A percentile compares a stretch with the other conserved stretches of the same genome.
These are phyloP conservation scores for Osmanthus fragrans DNA, from an alignment of 257 asterid species.

Conservation along the genomic window DNA sequence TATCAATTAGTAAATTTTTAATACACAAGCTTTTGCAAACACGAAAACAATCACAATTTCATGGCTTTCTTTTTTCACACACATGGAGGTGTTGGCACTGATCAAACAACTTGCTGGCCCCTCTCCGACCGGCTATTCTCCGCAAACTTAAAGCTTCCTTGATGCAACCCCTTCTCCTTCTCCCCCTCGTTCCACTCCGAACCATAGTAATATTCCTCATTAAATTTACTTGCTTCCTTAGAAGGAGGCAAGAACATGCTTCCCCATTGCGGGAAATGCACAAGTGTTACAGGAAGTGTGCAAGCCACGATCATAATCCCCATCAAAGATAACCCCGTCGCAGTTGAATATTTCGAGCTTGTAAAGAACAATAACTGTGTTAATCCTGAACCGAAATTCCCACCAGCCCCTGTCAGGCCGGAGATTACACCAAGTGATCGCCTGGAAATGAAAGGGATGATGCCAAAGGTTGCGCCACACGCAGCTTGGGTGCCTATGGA, in stretches of 20 bases:
- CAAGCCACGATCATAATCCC: constrained; percentile 55
- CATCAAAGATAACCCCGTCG: constrained; percentile 45
- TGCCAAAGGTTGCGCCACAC: constrained; percentile 56
- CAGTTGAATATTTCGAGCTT: constrained; percentile 42
- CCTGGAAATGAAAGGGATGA: constrained; percentile 57
- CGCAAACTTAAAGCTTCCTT: constrained; percentile 50
- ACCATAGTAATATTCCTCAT: constrained; percentile 49
- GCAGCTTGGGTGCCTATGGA: constrained; percentile 59
- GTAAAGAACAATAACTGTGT: constrained; percentile 57
- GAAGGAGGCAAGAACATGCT: constrained; percentile 53
- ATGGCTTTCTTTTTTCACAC: constrained; percentile 3
- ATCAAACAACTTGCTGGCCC: constrained; percentile 42
- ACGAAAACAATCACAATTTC: neutral
- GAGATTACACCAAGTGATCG: constrained; percentile 57
- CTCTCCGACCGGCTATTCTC: constrained; percentile 59
- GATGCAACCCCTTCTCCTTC: constrained; percentile 46
- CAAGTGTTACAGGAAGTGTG: constrained; percentile 44
- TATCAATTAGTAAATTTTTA: too few relatives aligned
- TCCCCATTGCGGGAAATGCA: constrained; percentile 76
- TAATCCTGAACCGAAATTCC: constrained; percentile 56
- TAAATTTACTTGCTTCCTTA: constrained; percentile 25
- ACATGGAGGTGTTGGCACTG: neutral
- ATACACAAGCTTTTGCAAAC: neutral
- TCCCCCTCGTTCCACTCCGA: constrained; percentile 52
- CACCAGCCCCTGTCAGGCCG: constrained; percentile 63